phyloP scores from a whole-genome alignment of 805 yeast genomes.

The Zygoascus bituminiphila region DNA sequence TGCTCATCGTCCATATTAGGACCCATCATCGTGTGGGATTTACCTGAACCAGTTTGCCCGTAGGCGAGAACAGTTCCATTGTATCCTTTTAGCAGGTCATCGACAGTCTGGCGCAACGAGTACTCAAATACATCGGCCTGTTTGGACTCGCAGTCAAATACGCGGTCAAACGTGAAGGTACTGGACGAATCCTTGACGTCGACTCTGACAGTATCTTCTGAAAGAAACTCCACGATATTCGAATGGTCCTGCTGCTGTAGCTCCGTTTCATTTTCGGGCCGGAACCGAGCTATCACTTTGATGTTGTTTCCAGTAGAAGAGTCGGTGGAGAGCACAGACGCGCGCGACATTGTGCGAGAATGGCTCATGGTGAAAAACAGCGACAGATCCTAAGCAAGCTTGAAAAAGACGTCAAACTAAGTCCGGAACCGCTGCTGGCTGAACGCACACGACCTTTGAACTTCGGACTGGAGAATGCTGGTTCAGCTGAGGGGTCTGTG shows the following conservation, averaged over 20 bases:
- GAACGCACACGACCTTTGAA: too few relatives aligned
- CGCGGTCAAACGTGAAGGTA: slow-evolving; percentile 54
- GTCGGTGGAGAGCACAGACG: background rate
- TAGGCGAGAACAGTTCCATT: slow-evolving; percentile 72
- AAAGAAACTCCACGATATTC: slow-evolving; percentile 20
- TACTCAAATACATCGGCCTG: slow-evolving; percentile 55
- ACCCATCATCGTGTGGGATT: slow-evolving; percentile 73
- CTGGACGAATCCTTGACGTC: slow-evolving; percentile 20
- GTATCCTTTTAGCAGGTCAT: slow-evolving; percentile 64
- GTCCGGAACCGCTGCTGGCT: too few relatives aligned
- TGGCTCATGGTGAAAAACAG: slow-evolving; percentile 11
- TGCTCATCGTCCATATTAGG: slow-evolving; percentile 31
- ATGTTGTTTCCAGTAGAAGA: slow-evolving; percentile 30
- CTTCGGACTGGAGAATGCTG: too few relatives aligned
- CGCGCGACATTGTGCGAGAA: background rate
- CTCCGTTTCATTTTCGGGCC: slow-evolving; percentile 45
- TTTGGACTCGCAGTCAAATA: slow-evolving; percentile 42
- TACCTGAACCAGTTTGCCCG: slow-evolving; percentile 76
- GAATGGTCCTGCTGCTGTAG: slow-evolving; percentile 14
- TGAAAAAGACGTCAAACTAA: too few relatives aligned
- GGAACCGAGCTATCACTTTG: slow-evolving; percentile 63
- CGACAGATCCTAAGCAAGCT: too few relatives aligned
- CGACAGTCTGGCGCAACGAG: slow-evolving; percentile 54
- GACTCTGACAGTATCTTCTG: slow-evolving; percentile 22
- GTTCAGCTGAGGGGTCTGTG: too few relatives aligned